phyloP scores from a whole-genome alignment of 1,284 basidiomycete species.

The Coniferiporia sulphurascens region DNA sequence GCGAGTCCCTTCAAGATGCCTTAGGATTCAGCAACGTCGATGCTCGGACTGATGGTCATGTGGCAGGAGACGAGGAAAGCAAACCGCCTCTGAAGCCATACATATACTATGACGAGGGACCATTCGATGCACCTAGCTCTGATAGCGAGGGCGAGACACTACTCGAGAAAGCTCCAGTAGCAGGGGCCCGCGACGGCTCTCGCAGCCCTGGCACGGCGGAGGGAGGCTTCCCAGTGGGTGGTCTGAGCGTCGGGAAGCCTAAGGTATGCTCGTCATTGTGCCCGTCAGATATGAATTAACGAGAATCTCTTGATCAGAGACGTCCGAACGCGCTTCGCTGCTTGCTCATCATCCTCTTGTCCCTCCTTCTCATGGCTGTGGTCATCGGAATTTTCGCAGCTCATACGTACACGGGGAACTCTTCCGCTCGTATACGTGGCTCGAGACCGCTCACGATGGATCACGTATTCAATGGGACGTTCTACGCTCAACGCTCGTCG shows the following conservation, averaged over 20 bases:
- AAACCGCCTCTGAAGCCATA: slow-evolving; percentile 32
- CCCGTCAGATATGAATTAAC: slow-evolving; percentile 1
- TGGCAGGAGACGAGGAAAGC: slow-evolving; percentile 5
- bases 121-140: slow-evolving; percentile 67
- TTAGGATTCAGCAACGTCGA: too few relatives aligned
- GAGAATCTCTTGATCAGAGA: slow-evolving; percentile 25
- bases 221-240: slow-evolving; percentile 12
- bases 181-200: slow-evolving; percentile 7
- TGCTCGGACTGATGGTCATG: too few relatives aligned
- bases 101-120: slow-evolving; percentile 64
- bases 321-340: slow-evolving; percentile 46
- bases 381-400: slow-evolving; percentile 72
- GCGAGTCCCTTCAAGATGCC: background rate
- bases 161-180: slow-evolving; percentile 34
- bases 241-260: slow-evolving; percentile 1
- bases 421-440: slow-evolving; percentile 45
- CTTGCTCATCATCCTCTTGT: slow-evolving; percentile 48
- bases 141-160: slow-evolving; percentile 57
- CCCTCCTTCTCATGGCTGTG: slow-evolving; percentile 50
- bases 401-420: slow-evolving; percentile 53
- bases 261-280: slow-evolving; percentile 24
- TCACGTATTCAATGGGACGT: slow-evolving; percentile 88
- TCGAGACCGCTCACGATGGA: slow-evolving; percentile 75
- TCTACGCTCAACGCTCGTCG: slow-evolving; percentile 39
- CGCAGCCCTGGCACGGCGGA: slow-evolving; percentile 28